Percentiles rank a stretch among this genome's conserved stretches.
phyloP scores from a whole-genome alignment of 768 basidiomycete genomes.

The Hygrophoropsis aurantiaca region DNA sequence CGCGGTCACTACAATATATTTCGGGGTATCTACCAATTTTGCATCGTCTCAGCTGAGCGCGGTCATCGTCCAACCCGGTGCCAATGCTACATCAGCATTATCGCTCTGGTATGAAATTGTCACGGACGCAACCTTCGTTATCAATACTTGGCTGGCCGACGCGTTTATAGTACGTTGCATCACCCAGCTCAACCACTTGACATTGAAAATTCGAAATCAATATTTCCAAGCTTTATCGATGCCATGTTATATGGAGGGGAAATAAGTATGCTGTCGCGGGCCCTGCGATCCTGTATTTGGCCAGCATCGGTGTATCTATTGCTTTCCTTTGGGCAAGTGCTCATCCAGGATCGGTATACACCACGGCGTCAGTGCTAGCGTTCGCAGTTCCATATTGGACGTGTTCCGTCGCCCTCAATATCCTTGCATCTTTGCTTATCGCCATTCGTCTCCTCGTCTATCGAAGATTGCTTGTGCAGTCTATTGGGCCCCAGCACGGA shows the following conservation, averaged over 20 bases:
- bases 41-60: too few relatives aligned
- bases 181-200: not conserved
- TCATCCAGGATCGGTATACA: not conserved
- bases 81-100: too few relatives aligned
- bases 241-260: slow-evolving; percentile 11
- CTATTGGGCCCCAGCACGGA: not conserved
- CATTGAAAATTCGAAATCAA: too few relatives aligned
- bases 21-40: too few relatives aligned
- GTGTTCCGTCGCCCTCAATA: not conserved
- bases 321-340: not conserved
- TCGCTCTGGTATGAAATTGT: slow-evolving; percentile 6
- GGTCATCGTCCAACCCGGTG: too few relatives aligned
- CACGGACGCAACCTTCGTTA: not conserved
- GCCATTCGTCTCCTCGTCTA: slow-evolving; percentile 2
- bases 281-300: slow-evolving; percentile 1
- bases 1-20: too few relatives aligned
- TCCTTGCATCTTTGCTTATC: not conserved
- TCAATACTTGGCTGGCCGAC: slow-evolving; percentile 8
- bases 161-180: slow-evolving; percentile 4
- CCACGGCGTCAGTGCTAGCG: not conserved
- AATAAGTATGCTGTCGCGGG: not conserved
- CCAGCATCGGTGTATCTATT: not conserved
- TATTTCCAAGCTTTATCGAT: slow-evolving; percentile 11
- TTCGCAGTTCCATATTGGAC: not conserved
- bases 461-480: not conserved